Base-by-base conservation (phyloP, 2,329 filamentous ascomycete genomes). In the Cryphonectria radicalis region DNA sequence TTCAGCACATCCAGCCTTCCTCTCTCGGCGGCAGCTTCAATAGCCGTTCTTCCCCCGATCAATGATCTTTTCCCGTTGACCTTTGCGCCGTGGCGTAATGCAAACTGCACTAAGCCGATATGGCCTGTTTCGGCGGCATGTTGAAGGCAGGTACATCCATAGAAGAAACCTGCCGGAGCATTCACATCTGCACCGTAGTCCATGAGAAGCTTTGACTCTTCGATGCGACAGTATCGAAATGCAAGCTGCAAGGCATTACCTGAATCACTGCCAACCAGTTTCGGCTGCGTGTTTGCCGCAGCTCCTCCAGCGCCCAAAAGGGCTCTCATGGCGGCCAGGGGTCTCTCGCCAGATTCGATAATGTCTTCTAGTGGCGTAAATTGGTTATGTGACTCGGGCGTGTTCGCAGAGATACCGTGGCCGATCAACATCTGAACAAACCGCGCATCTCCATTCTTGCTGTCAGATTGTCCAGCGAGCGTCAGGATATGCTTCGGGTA, bases 271-370 rank as follows among this genome's bases (percentile, higher is more conserved):
- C 37, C 10, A 10, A 40, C 10, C 10, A 13, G 3, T 40, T 13
- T 35, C 2, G 35, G 10, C 19, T 40, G 28, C 19, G 11, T 43
- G 8, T 65, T 43, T 11, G 32, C 14, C 3, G 4, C 3, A 3
- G 25, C 50, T 8, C 22, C 19, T 7, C 22, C 13, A 8, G 50
- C 46, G 17, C 66, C 14, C 25, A 40, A 28, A 10, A 69, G 50
- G n/a, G 11, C 19, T 6, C 28, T 11, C 25, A 10, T 35, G 14
- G 6, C 13, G 2, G 57, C 37, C 22, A 28, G 4, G 28, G 17
- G 0, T 6, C 4, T 7, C 3, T 7, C 2, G 5, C 5, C 6
- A 1, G 0, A 11, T 1, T 3, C 7, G 1, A 42, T 53, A 10
- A 43, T 19, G 5, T 3, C 4, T 13, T 55, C 62, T 0, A 63